phyloP scores from a whole-genome alignment of 495 filamentous ascomycete genomes.

The Podospora comata region DNA sequence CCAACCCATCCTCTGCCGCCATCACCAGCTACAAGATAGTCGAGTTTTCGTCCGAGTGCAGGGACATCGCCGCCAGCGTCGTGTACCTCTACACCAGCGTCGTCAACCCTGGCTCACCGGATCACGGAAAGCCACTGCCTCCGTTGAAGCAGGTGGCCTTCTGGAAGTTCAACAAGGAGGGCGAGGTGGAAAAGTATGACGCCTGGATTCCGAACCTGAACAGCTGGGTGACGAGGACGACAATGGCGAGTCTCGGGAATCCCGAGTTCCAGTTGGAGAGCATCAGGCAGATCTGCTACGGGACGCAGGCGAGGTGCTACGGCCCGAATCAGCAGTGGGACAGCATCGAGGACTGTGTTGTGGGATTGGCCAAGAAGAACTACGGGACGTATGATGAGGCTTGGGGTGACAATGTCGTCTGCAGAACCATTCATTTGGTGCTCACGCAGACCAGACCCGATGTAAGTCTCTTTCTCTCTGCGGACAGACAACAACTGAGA shows the following conservation, averaged over 20 bases:
- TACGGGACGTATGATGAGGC: slow-evolving; percentile 41
- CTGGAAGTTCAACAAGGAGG: slow-evolving; percentile 35
- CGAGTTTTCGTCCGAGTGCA: slow-evolving; percentile 36
- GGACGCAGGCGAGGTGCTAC: slow-evolving; percentile 32
- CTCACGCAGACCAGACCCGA: slow-evolving; percentile 38
- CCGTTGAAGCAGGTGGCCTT: slow-evolving; percentile 39
- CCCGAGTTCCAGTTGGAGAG: slow-evolving; percentile 24
- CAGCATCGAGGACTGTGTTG: slow-evolving; percentile 29
- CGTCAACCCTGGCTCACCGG: slow-evolving; percentile 25
- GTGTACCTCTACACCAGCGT: slow-evolving; percentile 38
- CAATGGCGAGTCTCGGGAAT: slow-evolving; percentile 23
- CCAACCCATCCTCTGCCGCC: slow-evolving; percentile 26
- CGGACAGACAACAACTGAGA: not conserved
- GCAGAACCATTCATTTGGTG: slow-evolving; percentile 39
- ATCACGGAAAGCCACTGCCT: slow-evolving; percentile 29
- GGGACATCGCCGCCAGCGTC: slow-evolving; percentile 34
- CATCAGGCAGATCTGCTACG: slow-evolving; percentile 32
- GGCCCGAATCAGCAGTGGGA: slow-evolving; percentile 37
- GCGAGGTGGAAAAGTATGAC: slow-evolving; percentile 38
- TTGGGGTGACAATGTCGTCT: slow-evolving; percentile 42
- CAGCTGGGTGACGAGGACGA: slow-evolving; percentile 27
- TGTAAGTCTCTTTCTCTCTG: slow-evolving; percentile 23
- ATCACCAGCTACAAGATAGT: slow-evolving; percentile 35
- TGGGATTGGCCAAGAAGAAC: slow-evolving; percentile 24
- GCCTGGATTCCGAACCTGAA: slow-evolving; percentile 40